Base-by-base conservation (phyloP, 306 rosid genomes). In the Vigna mungo region DNA sequence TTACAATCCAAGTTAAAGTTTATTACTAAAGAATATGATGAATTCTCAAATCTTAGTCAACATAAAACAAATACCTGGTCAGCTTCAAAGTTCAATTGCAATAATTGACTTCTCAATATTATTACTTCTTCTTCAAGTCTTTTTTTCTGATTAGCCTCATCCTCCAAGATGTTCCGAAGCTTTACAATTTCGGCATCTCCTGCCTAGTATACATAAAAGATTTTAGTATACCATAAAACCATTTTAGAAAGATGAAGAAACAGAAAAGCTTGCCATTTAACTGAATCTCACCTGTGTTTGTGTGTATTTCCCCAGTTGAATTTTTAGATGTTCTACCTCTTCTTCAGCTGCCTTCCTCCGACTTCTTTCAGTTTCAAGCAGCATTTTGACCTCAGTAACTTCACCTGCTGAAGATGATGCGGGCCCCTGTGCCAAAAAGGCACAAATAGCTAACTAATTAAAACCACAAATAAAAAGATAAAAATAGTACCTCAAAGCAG, bases 101-200 rank as follows among this genome's bases (percentile, higher is more conserved):
- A 76, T 84, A 96, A 74, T 83, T 92, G 97, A 81, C 97, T 96
- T 75, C 88, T 87, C 74, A 96, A 77, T 68, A 92, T 82, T 80
- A 96, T 82, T 68, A 91, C 78, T 83, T 96, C 99, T 85, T 96
- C 97, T 87, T 90, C 99, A 74, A 88, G 94, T 78, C 89, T 91
- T 83, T 72, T 91, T 79, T 89, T 92, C 81, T 89, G 89, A 77
- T 55, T 85, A 80, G 88, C 82, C 85, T 92, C 98, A 46, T 92
- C 99, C 82, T 91, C 97, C 58, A 87, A 66, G 61, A 83, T 79
- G 74, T 84, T 89, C 68, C 61, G 84, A 62, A 92, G 90, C 86
- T 86, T 91, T 58, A 82, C 54, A 79, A 80, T 64, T 72, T 96
- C 96, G 20, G 51, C 39, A 83, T 84, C 86, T 23, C 91, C 97